Base-by-base conservation (phyloP, 768 basidiomycete species). In the Fomitopsis pulvina region DNA sequence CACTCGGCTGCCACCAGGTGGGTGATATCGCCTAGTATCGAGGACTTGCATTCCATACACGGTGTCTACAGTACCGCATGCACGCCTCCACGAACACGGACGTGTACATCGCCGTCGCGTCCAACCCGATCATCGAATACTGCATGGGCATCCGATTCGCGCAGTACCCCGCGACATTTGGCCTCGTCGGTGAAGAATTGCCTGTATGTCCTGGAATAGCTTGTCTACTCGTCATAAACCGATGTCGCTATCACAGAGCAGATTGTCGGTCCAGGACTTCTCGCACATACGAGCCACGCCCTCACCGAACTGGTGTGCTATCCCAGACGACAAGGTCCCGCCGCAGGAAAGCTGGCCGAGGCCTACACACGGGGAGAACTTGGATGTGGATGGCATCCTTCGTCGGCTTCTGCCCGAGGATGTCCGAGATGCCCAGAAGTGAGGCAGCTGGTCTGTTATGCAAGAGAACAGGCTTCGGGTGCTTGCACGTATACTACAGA, bases 1-100 rank as follows among this genome's bases (percentile, higher is more conserved):
- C 79, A 10, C 68, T 87, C 3, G 83, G 80, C 1, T 87, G 86
- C 57, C 92, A 90, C 60, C 92, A 95, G 77, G 92, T 91, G 59
- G 25, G 68, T 30, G 30, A 14, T 22, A 8, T 11, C 16, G 1
- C 3, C 9, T 11, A 1, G n/a, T 43, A 4, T 16, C 18, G 27
- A n/a, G 4, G 9, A 38, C 22, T 32, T 25, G 4, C 18, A 18
- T 26, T 32, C 41, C n/a, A n/a, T n/a, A 5, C 4, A 34, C 21
- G 41, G 27, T 39, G n/a, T n/a, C 24, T 44, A 14, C 61, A 95
- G 92, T 92, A 92, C 62, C 83, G 92, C 39, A 92, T 95, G 79
- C 92, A 94, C 63, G 73, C 76, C 18, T 91, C 92, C 1, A 71
- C 61, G 0, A 52, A 70, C 8, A 77, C 84, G 0, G 79, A 81